Evolutionary conservation across 805 yeast species (phyloP).

Genomic region (Sporopachydermia lactativora): DNA sequence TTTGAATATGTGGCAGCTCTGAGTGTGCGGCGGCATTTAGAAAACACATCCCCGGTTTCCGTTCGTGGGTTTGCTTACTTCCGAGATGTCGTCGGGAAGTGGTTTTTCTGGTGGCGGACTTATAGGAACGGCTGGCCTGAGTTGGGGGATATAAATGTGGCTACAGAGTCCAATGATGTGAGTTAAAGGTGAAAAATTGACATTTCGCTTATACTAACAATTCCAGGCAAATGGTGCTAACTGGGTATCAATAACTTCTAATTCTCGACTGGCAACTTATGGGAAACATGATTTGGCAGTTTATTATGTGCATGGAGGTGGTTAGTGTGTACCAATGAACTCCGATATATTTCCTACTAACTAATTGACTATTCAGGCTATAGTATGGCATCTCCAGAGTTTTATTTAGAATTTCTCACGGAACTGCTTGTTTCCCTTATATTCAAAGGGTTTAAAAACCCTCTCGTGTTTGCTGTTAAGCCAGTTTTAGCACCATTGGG

Average conservation of each 20-base stretch:
- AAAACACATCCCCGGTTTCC: not conserved
- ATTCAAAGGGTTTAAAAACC: conserved; percentile 35
- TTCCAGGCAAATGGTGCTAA: not conserved
- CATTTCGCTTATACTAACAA: not conserved
- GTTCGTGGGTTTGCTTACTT: not conserved
- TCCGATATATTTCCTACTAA: not conserved
- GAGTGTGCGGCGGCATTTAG: not conserved
- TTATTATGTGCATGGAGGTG: conserved; percentile 32
- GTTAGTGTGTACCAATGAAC: conserved; percentile 7
- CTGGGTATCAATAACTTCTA: not conserved
- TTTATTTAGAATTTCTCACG: conserved; percentile 31
- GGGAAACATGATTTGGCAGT: conserved; percentile 27
- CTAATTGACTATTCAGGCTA: conserved; percentile 12
- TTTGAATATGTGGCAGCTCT: not conserved
- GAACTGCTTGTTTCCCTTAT: conserved; percentile 27
- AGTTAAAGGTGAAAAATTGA: not conserved
- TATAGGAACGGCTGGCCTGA: not conserved
- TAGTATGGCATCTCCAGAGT: conserved; percentile 22
- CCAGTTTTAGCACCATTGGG: conserved; percentile 10
- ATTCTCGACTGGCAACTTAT: not conserved
- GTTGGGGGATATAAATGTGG: not conserved
- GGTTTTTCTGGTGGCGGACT: not conserved
- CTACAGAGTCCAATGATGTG: not conserved
- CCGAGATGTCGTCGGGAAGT: not conserved
- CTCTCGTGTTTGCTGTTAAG: conserved; percentile 28